Conservation (phyloP, 2,329 filamentous ascomycete species). For the Geosmithia putterillii region DNA sequence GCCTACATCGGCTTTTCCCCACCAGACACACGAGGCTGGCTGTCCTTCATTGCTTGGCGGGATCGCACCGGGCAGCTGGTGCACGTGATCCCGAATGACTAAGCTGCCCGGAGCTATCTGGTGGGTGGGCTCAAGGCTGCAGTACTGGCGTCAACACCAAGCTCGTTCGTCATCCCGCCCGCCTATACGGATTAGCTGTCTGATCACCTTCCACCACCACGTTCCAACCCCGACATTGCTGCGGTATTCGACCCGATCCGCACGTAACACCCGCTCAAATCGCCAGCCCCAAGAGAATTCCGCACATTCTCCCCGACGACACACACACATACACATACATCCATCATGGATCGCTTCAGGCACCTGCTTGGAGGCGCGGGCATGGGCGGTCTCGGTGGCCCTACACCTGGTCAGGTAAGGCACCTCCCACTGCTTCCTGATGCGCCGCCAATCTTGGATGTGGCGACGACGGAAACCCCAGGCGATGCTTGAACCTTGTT, state of each 20-base stretch:
- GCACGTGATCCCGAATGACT: conserved; percentile 8
- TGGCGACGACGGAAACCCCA: too few species aligned
- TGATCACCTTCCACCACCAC: neutral
- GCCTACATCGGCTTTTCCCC: neutral
- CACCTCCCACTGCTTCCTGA: conserved; percentile 3
- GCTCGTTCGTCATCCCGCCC: neutral
- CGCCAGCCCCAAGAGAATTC: neutral
- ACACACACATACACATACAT: neutral
- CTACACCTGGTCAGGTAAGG: conserved; percentile 25
- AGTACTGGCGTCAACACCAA: conserved; percentile 19
- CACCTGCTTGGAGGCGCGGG: conserved; percentile 72
- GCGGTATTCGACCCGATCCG: neutral
- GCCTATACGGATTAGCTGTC: conserved; percentile 4
- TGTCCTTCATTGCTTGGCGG: too few species aligned
- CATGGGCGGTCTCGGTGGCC: conserved; percentile 50
- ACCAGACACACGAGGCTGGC: neutral
- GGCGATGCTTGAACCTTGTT: too few species aligned
- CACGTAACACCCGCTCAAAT: conserved; percentile 3
- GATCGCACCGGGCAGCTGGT: neutral
- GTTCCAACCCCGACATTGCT: neutral
- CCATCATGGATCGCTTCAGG: conserved; percentile 79
- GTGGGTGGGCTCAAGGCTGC: conserved; percentile 13
- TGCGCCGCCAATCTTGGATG: too few species aligned
- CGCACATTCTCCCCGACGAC: neutral
- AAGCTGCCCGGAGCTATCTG: conserved; percentile 3